Conservation (phyloP, 768 basidiomycete genomes). For the Boletales sp. region DNA sequence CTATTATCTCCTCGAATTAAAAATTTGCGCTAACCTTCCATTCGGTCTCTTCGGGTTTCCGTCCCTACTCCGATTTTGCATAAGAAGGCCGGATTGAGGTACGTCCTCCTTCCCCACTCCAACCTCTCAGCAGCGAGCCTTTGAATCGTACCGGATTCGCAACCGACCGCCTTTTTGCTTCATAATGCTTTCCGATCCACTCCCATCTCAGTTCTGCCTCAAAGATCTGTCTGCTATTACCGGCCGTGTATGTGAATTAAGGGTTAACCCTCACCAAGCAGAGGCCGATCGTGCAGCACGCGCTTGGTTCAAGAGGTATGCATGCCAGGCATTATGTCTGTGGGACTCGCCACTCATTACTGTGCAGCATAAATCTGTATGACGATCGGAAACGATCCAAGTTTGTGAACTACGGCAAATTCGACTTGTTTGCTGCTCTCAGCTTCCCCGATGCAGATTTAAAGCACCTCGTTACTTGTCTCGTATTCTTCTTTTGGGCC, state of each 20-base stretch:
- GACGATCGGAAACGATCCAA: constrained; percentile 32
- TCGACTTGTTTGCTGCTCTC: constrained; percentile 37
- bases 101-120: constrained; percentile 5
- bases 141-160: constrained; percentile 22
- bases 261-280: constrained; percentile 30
- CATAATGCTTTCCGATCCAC: constrained; percentile 29
- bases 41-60: neutral
- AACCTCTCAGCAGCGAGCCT: constrained; percentile 18
- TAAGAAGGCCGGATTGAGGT: constrained; percentile 24
- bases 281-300: constrained; percentile 32
- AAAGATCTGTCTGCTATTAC: constrained; percentile 35
- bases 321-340: neutral
- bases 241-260: constrained; percentile 34
- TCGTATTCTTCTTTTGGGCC: constrained; percentile 38
- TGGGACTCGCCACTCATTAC: neutral
- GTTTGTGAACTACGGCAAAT: constrained; percentile 36
- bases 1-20: constrained; percentile 19
- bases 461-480: constrained; percentile 33
- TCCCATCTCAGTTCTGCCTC: constrained; percentile 35
- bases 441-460: constrained; percentile 37
- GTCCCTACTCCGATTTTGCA: constrained; percentile 19
- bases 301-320: constrained; percentile 34
- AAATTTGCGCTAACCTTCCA: constrained; percentile 22
- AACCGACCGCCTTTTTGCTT: constrained; percentile 6
- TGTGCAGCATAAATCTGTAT: constrained; percentile 30